Evolutionary conservation across 108 stramenopile genomes (phyloP).

Genomic region (Fragilaria radians): DNA sequence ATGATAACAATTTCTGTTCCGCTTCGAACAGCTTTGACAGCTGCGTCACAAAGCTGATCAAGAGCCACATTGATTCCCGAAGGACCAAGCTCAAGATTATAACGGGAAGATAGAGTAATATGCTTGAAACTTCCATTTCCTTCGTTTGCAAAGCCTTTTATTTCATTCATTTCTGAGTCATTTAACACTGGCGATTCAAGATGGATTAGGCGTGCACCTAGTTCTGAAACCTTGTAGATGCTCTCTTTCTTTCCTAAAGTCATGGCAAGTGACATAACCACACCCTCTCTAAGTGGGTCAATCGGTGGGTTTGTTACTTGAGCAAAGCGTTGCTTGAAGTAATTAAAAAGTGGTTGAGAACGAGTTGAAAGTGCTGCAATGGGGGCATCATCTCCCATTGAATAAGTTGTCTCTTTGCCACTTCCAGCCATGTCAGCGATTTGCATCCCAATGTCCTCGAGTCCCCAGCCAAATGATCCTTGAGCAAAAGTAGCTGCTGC

Average conservation of each 20-base stretch:
- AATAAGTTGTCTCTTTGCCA: slow-evolving; percentile 94
- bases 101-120: slow-evolving; percentile 77
- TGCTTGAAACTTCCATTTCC: slow-evolving; percentile 81
- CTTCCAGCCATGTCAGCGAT: slow-evolving; percentile 91
- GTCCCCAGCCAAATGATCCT: slow-evolving; percentile 87
- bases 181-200: slow-evolving; percentile 79
- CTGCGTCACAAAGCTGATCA: slow-evolving; percentile 76
- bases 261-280: slow-evolving; percentile 95
- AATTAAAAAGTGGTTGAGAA: slow-evolving; percentile 89
- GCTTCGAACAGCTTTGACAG: slow-evolving; percentile 67
- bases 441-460: slow-evolving; percentile 97
- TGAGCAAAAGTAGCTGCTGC: slow-evolving; percentile 76
- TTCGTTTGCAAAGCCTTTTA: slow-evolving; percentile 37
- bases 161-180: slow-evolving; percentile 59
- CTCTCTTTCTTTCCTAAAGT: slow-evolving; percentile 91
- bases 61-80: slow-evolving; percentile 78
- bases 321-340: slow-evolving; percentile 97
- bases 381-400: slow-evolving; percentile 98
- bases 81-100: slow-evolving; percentile 70
- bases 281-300: slow-evolving; percentile 94
- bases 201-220: slow-evolving; percentile 78
- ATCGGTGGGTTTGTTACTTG: slow-evolving; percentile 99
- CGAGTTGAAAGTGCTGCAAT: slow-evolving; percentile 84
- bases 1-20: slow-evolving; percentile 89
- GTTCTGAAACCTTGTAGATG: slow-evolving; percentile 87